Evolutionary conservation across 306 rosid species (phyloP), one percentile per base, ranked within the genome.

Genomic region (Senna siamea): DNA sequence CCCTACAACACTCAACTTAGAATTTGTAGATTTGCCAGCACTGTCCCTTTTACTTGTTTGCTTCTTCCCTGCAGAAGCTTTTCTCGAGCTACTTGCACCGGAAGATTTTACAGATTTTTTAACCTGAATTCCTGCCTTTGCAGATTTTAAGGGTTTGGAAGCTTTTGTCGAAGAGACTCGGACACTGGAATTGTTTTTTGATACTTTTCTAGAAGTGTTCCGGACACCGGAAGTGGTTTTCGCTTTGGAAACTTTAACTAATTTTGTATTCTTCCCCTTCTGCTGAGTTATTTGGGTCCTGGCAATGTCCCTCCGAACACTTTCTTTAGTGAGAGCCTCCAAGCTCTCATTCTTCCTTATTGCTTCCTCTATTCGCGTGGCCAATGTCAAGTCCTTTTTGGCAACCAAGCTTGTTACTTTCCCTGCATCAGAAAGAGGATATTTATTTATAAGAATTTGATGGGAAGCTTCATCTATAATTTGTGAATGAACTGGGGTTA

Each of bases 401-500:
- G 93, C 81, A 59, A 92, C 88, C 88, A 94, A 86, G 82, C 99
- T 92, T 7, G 99, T 94, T 78, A 94, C 96, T 78, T 92, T 94
- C 84, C 99, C 99, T 94, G 86, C 66, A 82, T 15, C 76, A 60
- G 28, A 72, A 56, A 11, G 23, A 23, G 64, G 28, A 9, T 17
- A 22, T 74, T 69, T 70, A 32, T 18, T n/a, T 17, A 60, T 4
- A 30, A 30, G 15, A 54, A 38, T 47, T 12, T 52, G 28, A 40
- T 17, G 1, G 6, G n/a, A 41, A 34, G 20, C 44, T 14, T 47
- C 35, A 26, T 1, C 30, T 26, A 26, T 26, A 26, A 26, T 26
- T 2, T 23, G 50, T 59, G 57, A 38, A 23, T 8, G 18, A 63
- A 38, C 61, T 28, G 7, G 9, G 43, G 9, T 43, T 44, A 26